phyloP scores from a whole-genome alignment of 306 rosid species.

The Dalbergia cochinchinensis region DNA sequence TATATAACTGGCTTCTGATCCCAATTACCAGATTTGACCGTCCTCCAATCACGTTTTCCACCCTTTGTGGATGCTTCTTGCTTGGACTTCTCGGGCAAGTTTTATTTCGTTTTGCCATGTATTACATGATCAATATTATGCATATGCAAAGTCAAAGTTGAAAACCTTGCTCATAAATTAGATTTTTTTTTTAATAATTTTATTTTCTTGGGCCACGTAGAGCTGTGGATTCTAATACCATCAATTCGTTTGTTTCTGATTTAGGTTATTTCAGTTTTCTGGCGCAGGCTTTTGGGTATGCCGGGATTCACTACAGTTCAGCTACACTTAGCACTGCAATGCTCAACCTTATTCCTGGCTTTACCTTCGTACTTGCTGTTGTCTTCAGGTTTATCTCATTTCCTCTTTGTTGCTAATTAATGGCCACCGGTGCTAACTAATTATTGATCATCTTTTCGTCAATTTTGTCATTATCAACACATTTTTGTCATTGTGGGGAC shows the following conservation, averaged over 20 bases:
- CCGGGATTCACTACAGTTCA: conserved; percentile 78
- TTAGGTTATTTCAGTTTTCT: conserved; percentile 45
- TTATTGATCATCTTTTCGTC: background rate
- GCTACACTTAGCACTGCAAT: conserved; percentile 78
- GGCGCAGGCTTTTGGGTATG: conserved; percentile 72
- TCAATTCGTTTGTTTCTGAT: background rate
- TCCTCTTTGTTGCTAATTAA: background rate
- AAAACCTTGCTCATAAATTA: background rate
- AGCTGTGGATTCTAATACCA: conserved; percentile 19
- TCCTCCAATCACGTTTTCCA: conserved; percentile 62
- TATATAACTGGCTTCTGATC: background rate
- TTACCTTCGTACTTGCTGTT: conserved; percentile 74
- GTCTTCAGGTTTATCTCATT: conserved; percentile 56
- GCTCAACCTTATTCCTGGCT: conserved; percentile 84
- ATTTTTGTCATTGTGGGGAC: background rate
- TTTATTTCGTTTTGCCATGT: background rate
- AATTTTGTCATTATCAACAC: background rate
- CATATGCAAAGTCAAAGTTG: background rate
- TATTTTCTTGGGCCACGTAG: background rate
- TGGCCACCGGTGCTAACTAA: background rate
- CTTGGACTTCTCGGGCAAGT: conserved; percentile 74
- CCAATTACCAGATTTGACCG: conserved; percentile 53
- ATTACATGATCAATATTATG: background rate
- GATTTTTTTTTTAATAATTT: no score
- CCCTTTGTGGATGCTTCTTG: conserved; percentile 61